These are phyloP conservation scores for Oryza nivara DNA, from an alignment of 176 grass and related monocot species.

Conservation along the genomic window DNA sequence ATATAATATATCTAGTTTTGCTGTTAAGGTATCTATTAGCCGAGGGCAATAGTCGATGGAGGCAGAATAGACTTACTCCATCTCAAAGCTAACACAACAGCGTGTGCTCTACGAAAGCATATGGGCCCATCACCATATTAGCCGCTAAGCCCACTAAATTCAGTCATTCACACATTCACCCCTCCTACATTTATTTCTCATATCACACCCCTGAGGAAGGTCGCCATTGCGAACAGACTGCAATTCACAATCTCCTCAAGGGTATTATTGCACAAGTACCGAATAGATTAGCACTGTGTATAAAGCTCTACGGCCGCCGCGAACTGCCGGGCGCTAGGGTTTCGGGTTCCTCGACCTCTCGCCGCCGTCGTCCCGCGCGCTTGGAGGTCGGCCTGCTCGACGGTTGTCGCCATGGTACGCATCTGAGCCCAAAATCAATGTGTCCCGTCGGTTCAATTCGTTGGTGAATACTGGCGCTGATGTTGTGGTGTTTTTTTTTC, in stretches of 20 bases:
- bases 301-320: background rate
- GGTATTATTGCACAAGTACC: background rate
- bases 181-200: background rate
- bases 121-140: background rate
- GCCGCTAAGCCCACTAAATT: background rate
- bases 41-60: too few species aligned
- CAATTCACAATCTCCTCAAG: background rate
- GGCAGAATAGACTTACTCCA: too few species aligned
- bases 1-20: too few species aligned
- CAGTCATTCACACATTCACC: background rate
- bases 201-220: background rate
- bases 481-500: background rate
- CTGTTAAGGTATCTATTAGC: too few species aligned
- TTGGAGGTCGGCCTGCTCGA: background rate
- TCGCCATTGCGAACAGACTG: background rate
- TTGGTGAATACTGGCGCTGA: background rate
- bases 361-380: constrained; percentile 12
- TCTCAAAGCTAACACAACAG: too few species aligned
- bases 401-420: constrained; percentile 44
- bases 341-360: background rate
- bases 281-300: background rate
- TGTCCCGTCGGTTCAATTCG: background rate
- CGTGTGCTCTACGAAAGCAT: too few species aligned
- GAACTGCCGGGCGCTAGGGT: constrained; percentile 35
- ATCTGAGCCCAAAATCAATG: background rate